Percentiles rank a stretch among this genome's conserved stretches.
phyloP scores from a whole-genome alignment of 345 rosid species.

The Eucalyptus rudis region DNA sequence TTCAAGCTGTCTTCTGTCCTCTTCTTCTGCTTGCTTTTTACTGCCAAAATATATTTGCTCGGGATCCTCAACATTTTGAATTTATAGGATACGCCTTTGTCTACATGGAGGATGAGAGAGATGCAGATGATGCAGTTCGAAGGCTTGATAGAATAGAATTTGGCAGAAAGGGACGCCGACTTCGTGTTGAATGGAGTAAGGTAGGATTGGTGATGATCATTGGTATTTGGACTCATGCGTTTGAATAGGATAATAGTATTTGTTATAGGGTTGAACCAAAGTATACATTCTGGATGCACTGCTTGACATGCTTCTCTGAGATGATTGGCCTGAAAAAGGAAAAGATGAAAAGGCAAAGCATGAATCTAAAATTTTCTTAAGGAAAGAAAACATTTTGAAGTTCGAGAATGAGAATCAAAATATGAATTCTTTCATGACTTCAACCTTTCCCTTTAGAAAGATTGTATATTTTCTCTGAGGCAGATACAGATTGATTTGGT shows the following conservation, averaged over 20 bases:
- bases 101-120: conserved; percentile 95
- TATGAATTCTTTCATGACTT: neutral
- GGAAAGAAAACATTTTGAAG: neutral
- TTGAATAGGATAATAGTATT: neutral
- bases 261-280: neutral
- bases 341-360: neutral
- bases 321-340: neutral
- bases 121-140: conserved; percentile 94
- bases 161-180: conserved; percentile 88
- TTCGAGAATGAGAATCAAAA: neutral
- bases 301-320: neutral
- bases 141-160: conserved; percentile 77
- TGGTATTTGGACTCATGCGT: neutral
- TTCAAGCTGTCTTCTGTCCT: neutral
- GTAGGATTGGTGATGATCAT: conserved; percentile 9
- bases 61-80: neutral
- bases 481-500: neutral
- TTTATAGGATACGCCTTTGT: conserved; percentile 76
- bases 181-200: conserved; percentile 98
- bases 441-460: neutral
- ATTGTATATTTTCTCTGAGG: neutral
- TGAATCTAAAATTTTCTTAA: neutral
- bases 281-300: neutral
- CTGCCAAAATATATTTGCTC: neutral
- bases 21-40: neutral